Percentiles rank a stretch among this genome's conserved stretches.
Conservation (phyloP, 2,329 filamentous ascomycete species). For the Colletotrichum cordylinicola region DNA sequence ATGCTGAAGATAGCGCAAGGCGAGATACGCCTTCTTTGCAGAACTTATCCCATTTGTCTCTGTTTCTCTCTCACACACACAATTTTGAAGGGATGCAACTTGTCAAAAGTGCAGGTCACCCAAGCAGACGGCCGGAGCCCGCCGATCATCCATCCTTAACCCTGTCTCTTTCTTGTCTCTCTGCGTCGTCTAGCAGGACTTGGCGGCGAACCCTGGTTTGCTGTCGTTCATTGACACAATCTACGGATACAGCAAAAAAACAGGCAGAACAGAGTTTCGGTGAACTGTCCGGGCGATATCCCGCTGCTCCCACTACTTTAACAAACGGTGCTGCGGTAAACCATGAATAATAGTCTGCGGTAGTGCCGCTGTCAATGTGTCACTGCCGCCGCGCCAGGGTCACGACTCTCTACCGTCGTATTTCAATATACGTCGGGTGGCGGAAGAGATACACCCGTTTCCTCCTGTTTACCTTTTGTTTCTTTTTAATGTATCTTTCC, state of each 20-base stretch:
- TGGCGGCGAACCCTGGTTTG: not conserved
- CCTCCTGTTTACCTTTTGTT: not conserved
- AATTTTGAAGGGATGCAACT: not conserved
- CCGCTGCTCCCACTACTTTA: not conserved
- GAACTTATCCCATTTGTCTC: not conserved
- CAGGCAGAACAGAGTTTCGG: not conserved
- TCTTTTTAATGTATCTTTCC: not conserved
- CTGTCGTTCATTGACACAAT: not conserved
- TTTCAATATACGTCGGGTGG: not conserved
- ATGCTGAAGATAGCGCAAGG: not conserved
- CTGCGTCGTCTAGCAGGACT: not conserved
- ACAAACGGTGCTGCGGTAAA: not conserved
- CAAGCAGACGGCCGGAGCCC: conserved; percentile 16
- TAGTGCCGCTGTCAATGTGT: not conserved
- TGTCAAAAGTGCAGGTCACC: not conserved
- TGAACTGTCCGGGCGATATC: not conserved
- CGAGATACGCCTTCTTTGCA: not conserved
- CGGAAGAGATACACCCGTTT: not conserved
- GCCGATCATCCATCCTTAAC: conserved; percentile 9
- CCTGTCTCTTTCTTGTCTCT: not conserved
- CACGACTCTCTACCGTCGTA: not conserved
- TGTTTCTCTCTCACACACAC: not conserved
- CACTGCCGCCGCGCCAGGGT: not conserved
- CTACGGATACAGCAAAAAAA: not conserved
- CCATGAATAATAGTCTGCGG: not conserved